Evolutionary conservation across 345 rosid genomes (phyloP).

Genomic region (Eucalyptus marginata): DNA sequence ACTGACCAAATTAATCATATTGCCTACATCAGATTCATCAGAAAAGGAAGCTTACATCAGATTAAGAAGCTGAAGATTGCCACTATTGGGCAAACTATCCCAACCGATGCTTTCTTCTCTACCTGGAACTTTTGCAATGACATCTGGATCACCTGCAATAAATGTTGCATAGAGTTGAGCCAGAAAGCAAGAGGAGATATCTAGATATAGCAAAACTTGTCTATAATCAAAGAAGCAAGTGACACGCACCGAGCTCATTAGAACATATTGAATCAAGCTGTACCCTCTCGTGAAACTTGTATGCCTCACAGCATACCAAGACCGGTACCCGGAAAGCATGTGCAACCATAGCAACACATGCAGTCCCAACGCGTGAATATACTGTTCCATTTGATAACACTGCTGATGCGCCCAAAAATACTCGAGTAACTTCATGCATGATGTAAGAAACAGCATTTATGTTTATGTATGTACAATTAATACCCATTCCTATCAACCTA

Average conservation of each 20-base stretch:
- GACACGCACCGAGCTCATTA: conserved; percentile 79
- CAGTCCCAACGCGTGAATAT: conserved; percentile 92
- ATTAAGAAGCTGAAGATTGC: conserved; percentile 74
- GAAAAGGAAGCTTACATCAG: conserved; percentile 36
- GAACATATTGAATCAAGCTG: conserved; percentile 93
- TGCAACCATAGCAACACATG: conserved; percentile 95
- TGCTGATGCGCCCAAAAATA: conserved; percentile 89
- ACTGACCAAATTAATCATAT: background rate
- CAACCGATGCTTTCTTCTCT: conserved; percentile 54
- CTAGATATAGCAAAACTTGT: background rate
- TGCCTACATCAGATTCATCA: background rate
- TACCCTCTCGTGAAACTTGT: conserved; percentile 93
- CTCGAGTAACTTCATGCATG: conserved; percentile 92
- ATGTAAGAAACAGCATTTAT: conserved; percentile 86
- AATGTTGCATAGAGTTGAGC: background rate
- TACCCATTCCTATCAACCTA: conserved; percentile 78
- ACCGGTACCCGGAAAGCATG: conserved; percentile 77
- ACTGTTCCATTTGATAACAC: conserved; percentile 96
- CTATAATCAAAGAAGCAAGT: background rate
- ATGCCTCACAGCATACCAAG: conserved; percentile 92
- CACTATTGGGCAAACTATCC: conserved; percentile 37
- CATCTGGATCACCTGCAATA: conserved; percentile 78
- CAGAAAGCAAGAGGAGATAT: background rate
- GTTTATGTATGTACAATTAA: conserved; percentile 76
- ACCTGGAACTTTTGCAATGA: conserved; percentile 57